Base-by-base conservation (phyloP, 2,329 filamentous ascomycete species). In the Monilinia laxa region DNA sequence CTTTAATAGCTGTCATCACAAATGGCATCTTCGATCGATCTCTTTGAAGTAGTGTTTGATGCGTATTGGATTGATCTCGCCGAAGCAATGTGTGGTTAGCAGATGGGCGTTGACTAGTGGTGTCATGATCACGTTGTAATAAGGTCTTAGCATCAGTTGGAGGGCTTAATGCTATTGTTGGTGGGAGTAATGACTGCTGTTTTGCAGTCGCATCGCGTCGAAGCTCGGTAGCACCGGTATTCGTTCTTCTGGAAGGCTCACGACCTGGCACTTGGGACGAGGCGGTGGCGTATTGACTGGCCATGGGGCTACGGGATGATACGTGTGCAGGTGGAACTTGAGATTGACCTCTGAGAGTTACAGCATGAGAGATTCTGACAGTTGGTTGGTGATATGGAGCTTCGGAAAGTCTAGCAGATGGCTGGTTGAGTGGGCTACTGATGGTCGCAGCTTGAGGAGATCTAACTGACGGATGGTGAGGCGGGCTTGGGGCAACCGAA, bases 391-490 rank as follows among this genome's bases (percentile, higher is more conserved):
- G n/a, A 0, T 10, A 38, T 11, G 45, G n/a, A 4, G 31, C 20
- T 25, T 62, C 42, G 35, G 25, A 35, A 49, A 40, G 12, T 35
- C 14, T 49, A 23, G 47, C 28, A 12, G 42, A 23, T 18, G 18
- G 11, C 7, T 3, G 25, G 2, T 16, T 28, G 25, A 20, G n/a
- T 49, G 45, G 20, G 11, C 28, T 14, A 25, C 45, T 51, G 9
- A 62, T 28, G 14, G 45, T 51, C 9, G 45, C 58, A 5, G 45
- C 58, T 38, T 51, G 45, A 62, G 47, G 38, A 38, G 58, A 9
- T 52, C 16, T 40, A 25, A 62, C 14, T 9, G 58, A 25, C 14
- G 20, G 20, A 23, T 20, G 28, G 9, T 18, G 58, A 38, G 45
- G 20, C 9, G 51, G 58, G 1, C 9, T 51, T 51, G 47, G 45